Percentiles rank a stretch among this genome's conserved stretches.
Conservation (phyloP, 2,329 filamentous ascomycete genomes). For the Biscogniauxia sp. region DNA sequence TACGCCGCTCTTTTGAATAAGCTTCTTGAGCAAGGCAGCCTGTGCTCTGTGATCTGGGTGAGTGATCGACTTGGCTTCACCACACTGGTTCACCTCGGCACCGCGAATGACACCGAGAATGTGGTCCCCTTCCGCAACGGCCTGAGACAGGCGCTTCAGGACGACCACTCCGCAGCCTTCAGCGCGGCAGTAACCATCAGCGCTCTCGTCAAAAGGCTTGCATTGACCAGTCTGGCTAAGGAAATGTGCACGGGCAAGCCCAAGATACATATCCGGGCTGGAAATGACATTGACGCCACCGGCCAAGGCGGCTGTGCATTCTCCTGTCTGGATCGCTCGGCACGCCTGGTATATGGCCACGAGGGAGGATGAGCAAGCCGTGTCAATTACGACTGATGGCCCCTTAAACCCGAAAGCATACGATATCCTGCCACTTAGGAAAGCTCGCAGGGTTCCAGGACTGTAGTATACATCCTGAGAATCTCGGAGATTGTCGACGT, state of each 20-base stretch:
- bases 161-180: constrained; percentile 13
- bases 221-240: constrained; percentile 13
- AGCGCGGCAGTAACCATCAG: constrained; percentile 15
- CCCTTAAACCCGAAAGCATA: constrained; percentile 30
- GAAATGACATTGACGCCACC: constrained; percentile 21
- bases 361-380: constrained; percentile 33
- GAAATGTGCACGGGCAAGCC: constrained; percentile 16
- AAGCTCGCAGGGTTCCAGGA: constrained; percentile 20
- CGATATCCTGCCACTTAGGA: constrained; percentile 23
- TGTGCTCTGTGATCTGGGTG: background rate
- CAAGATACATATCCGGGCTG: constrained; percentile 20
- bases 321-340: constrained; percentile 8
- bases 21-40: background rate
- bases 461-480: constrained; percentile 31
- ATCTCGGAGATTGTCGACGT: constrained; percentile 29
- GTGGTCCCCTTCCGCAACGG: constrained; percentile 1
- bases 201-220: constrained; percentile 12
- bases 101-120: background rate
- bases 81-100: background rate
- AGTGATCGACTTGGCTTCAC: background rate
- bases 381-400: constrained; percentile 25
- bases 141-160: constrained; percentile 9
- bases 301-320: constrained; percentile 19
- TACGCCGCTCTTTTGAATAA: background rate
- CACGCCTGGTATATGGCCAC: constrained; percentile 33